Base-by-base conservation (phyloP, 441 rosid species). In the Erysimum cheiri region DNA sequence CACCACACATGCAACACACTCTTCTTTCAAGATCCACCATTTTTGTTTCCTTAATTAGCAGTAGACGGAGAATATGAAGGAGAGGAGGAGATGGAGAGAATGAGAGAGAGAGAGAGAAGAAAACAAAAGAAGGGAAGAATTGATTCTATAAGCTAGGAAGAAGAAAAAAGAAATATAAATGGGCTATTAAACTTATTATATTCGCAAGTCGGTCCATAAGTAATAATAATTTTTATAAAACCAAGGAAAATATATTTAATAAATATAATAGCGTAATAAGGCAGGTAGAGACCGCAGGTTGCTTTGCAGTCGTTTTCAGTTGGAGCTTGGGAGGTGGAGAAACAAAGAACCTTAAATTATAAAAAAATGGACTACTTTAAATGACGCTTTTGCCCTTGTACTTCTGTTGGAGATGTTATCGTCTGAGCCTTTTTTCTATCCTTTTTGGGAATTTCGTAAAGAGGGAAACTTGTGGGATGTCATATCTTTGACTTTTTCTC, bases 1-100 rank as follows among this genome's bases (percentile, higher is more conserved):
- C 98, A 78, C 98, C 98, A 84, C 98, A 93, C 97, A 93, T 85
- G 92, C 94, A 89, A 80, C 97, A 93, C 6, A 92, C 87, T 26
- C 83, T 80, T 44, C 55, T 74, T 60, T 85, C 89, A 52, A 79
- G 77, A 85, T 92, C 98, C 80, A 86, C 93, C 96, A 90, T 88
- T 73, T 76, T 64, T 69, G 65, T 75, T 37, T 41, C 61, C 39
- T 66, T 60, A 22, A 7, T 7, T 33, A 50, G 44, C 62, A 60
- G 72, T 57, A 15, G 58, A 62, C 2, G 78, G 63, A 55, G 64
- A 36, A 68, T 64, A 60, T 35, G 64, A 31, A 47, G 63, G 66
- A 56, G 47, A 43, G 10, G 49, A 58, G 12, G 63, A 39, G 65
- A 44, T 10, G 67, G 36, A 41, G 49, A 64, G 44, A 68, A 8